Conservation (phyloP, 2,329 filamentous ascomycete species). For the Arthrobotrys sinensis region DNA sequence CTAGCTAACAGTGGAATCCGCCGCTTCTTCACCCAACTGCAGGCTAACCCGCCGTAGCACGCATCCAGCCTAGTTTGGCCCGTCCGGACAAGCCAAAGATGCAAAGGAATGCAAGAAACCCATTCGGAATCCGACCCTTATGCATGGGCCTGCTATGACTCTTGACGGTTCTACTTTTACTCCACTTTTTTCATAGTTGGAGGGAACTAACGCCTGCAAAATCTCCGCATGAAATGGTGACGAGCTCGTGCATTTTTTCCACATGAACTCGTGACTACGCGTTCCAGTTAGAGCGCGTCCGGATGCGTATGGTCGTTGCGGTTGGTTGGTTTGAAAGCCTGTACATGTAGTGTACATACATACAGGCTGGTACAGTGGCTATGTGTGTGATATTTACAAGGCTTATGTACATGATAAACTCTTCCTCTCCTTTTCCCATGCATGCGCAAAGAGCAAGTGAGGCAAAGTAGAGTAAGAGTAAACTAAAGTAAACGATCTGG, state of each 20-base stretch:
- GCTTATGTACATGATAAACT: conserved; percentile 8
- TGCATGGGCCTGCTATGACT: conserved; percentile 6
- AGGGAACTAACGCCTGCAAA: conserved; percentile 6
- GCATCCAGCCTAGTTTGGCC: neutral
- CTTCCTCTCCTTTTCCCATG: conserved; percentile 2
- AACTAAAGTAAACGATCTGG: neutral
- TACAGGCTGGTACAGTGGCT: neutral
- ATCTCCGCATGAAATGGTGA: neutral
- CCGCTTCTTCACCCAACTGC: no score
- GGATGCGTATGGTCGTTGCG: conserved; percentile 18
- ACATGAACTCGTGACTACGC: conserved; percentile 22
- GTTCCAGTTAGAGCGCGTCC: conserved; percentile 20
- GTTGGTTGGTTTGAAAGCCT: conserved; percentile 3
- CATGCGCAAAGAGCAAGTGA: neutral
- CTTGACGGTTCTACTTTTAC: neutral
- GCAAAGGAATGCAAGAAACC: conserved; percentile 5
- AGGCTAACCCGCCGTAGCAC: no score
- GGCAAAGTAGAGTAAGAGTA: neutral
- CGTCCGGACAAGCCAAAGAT: conserved; percentile 13
- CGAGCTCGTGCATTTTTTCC: conserved; percentile 23
- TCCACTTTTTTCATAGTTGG: conserved; percentile 3
- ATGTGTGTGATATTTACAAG: conserved; percentile 19
- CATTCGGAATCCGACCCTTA: neutral
- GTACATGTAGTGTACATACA: no score
- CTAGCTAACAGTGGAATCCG: neutral